Evolutionary conservation across 352 stramenopile species (phyloP).

Genomic region (Phytophthora gonapodyides): DNA sequence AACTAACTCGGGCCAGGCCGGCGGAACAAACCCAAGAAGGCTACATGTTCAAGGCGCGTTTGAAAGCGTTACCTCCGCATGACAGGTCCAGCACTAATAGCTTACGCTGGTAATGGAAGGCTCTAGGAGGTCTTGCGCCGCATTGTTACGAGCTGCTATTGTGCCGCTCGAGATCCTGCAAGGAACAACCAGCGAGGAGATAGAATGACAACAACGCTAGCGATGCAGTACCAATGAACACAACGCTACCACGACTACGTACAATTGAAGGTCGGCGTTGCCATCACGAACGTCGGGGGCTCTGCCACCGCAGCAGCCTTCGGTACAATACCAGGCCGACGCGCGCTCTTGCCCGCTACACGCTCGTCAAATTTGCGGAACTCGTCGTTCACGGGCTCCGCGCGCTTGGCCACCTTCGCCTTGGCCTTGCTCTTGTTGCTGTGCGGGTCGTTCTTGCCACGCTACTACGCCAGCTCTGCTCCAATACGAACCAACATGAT

Average conservation of each 20-base stretch:
- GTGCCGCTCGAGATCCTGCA: too few relatives aligned
- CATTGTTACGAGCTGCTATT: too few relatives aligned
- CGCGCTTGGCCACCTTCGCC: slow-evolving; percentile 41
- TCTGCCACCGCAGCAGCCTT: slow-evolving; percentile 47
- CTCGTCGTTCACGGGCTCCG: slow-evolving; percentile 47
- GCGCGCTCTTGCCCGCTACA: slow-evolving; percentile 52
- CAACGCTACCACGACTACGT: slow-evolving; percentile 20
- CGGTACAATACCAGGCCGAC: slow-evolving; percentile 15
- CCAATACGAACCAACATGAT: not conserved
- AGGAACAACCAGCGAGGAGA: not conserved
- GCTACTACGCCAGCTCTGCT: slow-evolving; percentile 43
- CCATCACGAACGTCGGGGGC: slow-evolving; percentile 62
- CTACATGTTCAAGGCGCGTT: too few relatives aligned
- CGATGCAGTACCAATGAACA: not conserved
- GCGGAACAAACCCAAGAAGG: too few relatives aligned
- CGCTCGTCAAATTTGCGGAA: slow-evolving; percentile 84
- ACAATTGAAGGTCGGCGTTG: slow-evolving; percentile 80
- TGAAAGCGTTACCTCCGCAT: too few relatives aligned
- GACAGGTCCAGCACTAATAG: too few relatives aligned
- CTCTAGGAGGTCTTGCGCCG: too few relatives aligned
- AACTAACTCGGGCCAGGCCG: too few relatives aligned
- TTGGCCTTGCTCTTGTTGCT: slow-evolving; percentile 36
- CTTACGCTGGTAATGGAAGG: too few relatives aligned
- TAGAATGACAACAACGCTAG: not conserved
- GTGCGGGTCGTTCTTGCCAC: slow-evolving; percentile 39